Percentiles rank a stretch among this genome's conserved stretches.
These are phyloP conservation scores for Onygena corvina DNA, from an alignment of 2,329 filamentous ascomycete genomes.

Conservation along the genomic window DNA sequence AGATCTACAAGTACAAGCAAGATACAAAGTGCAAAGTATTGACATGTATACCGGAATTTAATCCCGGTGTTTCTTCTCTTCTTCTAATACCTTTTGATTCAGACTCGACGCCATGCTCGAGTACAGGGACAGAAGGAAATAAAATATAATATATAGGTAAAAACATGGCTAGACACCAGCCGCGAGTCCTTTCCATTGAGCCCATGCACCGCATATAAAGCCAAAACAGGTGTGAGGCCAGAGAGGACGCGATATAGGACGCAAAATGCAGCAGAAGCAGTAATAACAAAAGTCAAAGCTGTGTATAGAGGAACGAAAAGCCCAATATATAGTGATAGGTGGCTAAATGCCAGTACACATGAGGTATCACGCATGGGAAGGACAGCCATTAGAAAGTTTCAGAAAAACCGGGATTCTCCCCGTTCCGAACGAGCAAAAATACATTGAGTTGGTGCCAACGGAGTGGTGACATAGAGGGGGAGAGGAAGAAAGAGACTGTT, in stretches of 20 bases:
- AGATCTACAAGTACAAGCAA: too few species aligned
- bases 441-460: not conserved
- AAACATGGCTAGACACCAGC: not conserved
- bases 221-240: conserved; percentile 1
- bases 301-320: not conserved
- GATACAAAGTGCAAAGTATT: too few species aligned
- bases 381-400: not conserved
- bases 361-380: not conserved
- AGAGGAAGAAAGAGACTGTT: not conserved
- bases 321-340: not conserved
- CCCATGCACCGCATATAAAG: conserved; percentile 5
- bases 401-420: not conserved
- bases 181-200: not conserved
- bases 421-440: not conserved
- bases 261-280: not conserved
- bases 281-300: not conserved
- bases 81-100: too few species aligned
- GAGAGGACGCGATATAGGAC: conserved; percentile 1
- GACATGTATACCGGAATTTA: too few species aligned
- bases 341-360: not conserved
- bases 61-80: not conserved
- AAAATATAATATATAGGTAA: not conserved
- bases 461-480: conserved; percentile 6
- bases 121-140: not conserved
- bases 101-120: too few species aligned